Percentiles rank a stretch among this genome's conserved stretches.
These are phyloP conservation scores for Nelumbo lutea DNA, from an alignment of 164 flowering plant genomes.

Conservation along the genomic window DNA sequence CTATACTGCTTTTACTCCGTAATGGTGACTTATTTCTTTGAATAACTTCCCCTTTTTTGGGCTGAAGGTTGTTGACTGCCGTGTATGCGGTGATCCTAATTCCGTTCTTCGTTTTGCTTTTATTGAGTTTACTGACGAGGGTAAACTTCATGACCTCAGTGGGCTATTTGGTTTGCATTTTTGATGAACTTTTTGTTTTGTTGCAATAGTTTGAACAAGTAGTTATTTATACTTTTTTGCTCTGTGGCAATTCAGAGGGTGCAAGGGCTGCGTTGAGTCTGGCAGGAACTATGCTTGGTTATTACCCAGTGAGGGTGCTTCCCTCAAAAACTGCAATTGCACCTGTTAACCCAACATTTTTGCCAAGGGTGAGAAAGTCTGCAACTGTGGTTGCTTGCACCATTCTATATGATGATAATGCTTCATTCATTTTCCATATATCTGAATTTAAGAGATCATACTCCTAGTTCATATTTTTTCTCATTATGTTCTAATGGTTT, in stretches of 20 bases:
- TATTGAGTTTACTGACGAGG: slow-evolving; percentile 75
- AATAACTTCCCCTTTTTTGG: slow-evolving; percentile 1
- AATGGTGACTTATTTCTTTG: not conserved
- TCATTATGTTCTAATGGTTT: not conserved
- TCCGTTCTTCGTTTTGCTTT: slow-evolving; percentile 81
- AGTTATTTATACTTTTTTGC: slow-evolving; percentile 5
- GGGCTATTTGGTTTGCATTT: not conserved
- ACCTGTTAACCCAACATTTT: slow-evolving; percentile 77
- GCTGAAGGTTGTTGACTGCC: slow-evolving; percentile 71
- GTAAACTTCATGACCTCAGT: slow-evolving; percentile 23
- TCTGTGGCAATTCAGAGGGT: slow-evolving; percentile 43
- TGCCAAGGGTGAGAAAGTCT: slow-evolving; percentile 61
- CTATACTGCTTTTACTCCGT: not conserved
- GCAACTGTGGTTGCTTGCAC: not conserved
- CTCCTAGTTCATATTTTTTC: slow-evolving; percentile 1
- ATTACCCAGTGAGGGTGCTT: slow-evolving; percentile 68
- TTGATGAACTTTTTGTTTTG: not conserved
- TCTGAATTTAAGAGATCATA: not conserved
- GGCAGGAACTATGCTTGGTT: slow-evolving; percentile 82
- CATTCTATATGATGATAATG: not conserved
- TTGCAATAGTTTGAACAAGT: not conserved
- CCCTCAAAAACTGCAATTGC: slow-evolving; percentile 92
- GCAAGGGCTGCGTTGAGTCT: slow-evolving; percentile 64
- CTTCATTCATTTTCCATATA: not conserved
- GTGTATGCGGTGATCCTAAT: slow-evolving; percentile 75